Conservation (phyloP, 1,139 yeast genomes). For the Hyphopichia buzzinii region DNA sequence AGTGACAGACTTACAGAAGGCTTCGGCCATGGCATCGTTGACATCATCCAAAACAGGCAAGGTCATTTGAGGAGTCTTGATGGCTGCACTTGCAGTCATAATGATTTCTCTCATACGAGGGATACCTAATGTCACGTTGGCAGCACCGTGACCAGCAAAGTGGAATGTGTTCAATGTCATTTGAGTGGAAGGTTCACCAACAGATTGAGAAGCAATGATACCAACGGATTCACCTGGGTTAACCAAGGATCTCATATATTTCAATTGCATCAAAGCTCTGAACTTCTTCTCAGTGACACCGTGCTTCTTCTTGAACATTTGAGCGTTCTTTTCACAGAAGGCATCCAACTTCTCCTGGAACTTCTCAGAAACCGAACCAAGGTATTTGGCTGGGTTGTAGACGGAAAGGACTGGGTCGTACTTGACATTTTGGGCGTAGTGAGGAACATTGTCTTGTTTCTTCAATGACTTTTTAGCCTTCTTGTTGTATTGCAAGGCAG, state of each 20-base stretch:
- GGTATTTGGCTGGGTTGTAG: slow-evolving; percentile 81
- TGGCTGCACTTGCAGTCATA: slow-evolving; percentile 95
- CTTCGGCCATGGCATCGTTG: slow-evolving; percentile 81
- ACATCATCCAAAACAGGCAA: slow-evolving; percentile 81
- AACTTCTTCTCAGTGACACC: slow-evolving; percentile 80
- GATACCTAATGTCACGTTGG: slow-evolving; percentile 98
- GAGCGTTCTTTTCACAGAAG: slow-evolving; percentile 56
- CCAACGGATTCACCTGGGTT: slow-evolving; percentile 99
- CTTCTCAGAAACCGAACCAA: slow-evolving; percentile 91
- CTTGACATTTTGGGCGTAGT: slow-evolving; percentile 59
- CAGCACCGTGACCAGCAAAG: slow-evolving; percentile 99
- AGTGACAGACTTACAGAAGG: slow-evolving; percentile 89
- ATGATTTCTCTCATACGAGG: slow-evolving; percentile 99
- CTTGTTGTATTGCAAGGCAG: slow-evolving; percentile 78
- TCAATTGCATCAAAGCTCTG: slow-evolving; percentile 95
- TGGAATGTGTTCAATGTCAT: slow-evolving; percentile 99
- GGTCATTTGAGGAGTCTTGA: slow-evolving; percentile 98
- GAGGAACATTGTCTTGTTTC: slow-evolving; percentile 64
- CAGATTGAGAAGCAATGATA: slow-evolving; percentile 97
- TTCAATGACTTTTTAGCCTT: slow-evolving; percentile 73
- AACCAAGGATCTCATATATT: slow-evolving; percentile 93
- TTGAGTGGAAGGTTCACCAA: slow-evolving; percentile 99
- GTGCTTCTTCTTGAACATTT: slow-evolving; percentile 52
- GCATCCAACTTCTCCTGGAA: slow-evolving; percentile 79
- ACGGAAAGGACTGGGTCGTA: slow-evolving; percentile 88